Evolutionary conservation across 2,329 filamentous ascomycete genomes (phyloP).

Genomic region (Talaromyces rugulosus): DNA sequence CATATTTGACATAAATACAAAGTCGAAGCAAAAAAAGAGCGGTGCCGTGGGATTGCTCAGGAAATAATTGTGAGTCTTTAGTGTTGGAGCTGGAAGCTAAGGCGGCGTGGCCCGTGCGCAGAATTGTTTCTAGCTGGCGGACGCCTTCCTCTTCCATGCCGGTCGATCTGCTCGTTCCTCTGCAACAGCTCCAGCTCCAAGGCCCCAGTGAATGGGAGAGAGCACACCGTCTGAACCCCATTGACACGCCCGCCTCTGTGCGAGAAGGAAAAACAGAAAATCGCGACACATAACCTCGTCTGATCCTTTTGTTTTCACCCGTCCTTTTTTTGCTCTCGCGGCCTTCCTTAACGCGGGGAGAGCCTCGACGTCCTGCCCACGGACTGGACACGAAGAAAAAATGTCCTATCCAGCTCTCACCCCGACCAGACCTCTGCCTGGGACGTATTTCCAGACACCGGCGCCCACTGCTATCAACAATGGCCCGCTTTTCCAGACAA

Average conservation of each 20-base stretch:
- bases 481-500: constrained; percentile 32
- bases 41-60: background rate
- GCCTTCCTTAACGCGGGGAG: constrained; percentile 20
- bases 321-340: constrained; percentile 10
- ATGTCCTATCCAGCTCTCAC: constrained; percentile 44
- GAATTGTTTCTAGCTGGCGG: constrained; percentile 27
- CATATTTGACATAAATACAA: constrained; percentile 20
- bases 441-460: constrained; percentile 39
- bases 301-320: background rate
- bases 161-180: background rate
- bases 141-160: constrained; percentile 1
- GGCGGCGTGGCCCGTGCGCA: constrained; percentile 30
- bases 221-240: background rate
- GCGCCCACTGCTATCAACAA: constrained; percentile 32
- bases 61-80: constrained; percentile 1
- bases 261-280: background rate
- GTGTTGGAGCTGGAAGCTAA: constrained; percentile 12
- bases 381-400: constrained; percentile 18
- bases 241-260: background rate
- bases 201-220: background rate
- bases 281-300: background rate
- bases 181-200: background rate
- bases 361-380: constrained; percentile 17
- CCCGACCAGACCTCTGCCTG: constrained; percentile 37
- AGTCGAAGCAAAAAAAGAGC: background rate